Base-by-base conservation (phyloP, 1,284 basidiomycete genomes). In the Paramarasmius palmivorus region DNA sequence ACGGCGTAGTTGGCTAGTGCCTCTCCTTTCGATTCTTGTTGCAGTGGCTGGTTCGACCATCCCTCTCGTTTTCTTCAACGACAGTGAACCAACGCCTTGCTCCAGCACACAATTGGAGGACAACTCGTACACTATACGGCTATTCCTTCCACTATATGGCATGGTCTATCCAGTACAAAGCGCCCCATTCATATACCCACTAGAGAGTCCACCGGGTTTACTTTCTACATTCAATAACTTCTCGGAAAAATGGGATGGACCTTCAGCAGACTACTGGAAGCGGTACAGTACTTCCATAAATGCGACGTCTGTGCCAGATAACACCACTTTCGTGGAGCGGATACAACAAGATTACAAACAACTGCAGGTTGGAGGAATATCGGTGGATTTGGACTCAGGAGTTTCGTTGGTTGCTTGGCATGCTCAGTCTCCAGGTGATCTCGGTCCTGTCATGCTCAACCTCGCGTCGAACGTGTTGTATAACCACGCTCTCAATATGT, bases 1-100 rank as follows among this genome's bases (percentile, higher is more conserved):
- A 1, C 78, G 83, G 3, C 76, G 86, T 36, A 83, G 83, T 58
- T 92, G 87, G 86, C 67, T 92, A 9, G 75, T 83, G 0, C 84
- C 85, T 0, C 52, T 83, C 2, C 74, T 92, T 5, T 74, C 82
- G 0, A 70, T 90, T 10, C 58, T 84, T 10, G 71, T 90, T 29
- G 87, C 84, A 2, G 73, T 90, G 32, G 77, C 78, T 12, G 90
- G 83, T 4, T 73, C 84, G 0, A 81, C 82, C 38, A 75, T 89
- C 35, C 87, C 88, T 0, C 68, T 89, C 6, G 74, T 86, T 56
- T 90, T 86, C 75, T 78, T 36, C 57, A 73, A 5, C 75, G 79
- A 53, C 79, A 77, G 0, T 90, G 85, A 65, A 69, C 71, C 12
- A 66, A 68, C 38, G 64, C 59, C 10, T 74, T 77, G 58, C 53